phyloP scores from a whole-genome alignment of 768 basidiomycete species.

The Boletus reticuloceps region DNA sequence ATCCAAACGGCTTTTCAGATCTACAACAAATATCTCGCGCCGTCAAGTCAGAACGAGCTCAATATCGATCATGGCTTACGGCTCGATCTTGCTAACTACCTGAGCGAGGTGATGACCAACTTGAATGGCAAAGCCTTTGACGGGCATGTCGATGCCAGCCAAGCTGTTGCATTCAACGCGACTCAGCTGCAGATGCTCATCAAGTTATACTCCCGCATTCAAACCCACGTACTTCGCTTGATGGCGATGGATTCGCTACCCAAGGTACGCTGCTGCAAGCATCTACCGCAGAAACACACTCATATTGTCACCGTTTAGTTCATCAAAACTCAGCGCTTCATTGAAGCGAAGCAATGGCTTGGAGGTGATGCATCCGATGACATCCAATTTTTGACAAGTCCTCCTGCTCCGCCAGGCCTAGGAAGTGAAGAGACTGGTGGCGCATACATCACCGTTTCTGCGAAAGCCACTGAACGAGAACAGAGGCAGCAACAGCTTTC shows the following conservation, averaged over 20 bases:
- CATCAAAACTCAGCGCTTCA: conserved; percentile 82
- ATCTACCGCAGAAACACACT: conserved; percentile 6
- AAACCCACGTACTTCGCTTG: conserved; percentile 92
- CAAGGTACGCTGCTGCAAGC: conserved; percentile 52
- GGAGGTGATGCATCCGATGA: conserved; percentile 73
- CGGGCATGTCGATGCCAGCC: conserved; percentile 78
- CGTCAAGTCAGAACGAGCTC: conserved; percentile 91
- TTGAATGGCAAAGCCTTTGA: conserved; percentile 75
- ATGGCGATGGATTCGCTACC: conserved; percentile 99
- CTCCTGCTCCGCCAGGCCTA: conserved; percentile 70
- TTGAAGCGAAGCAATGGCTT: conserved; percentile 74
- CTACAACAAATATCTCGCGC: conserved; percentile 93
- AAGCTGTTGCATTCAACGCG: conserved; percentile 84
- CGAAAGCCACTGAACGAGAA: conserved; percentile 71
- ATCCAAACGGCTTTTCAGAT: conserved; percentile 94
- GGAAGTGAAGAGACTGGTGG: conserved; percentile 71
- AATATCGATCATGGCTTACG: conserved; percentile 98
- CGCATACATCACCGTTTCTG: conserved; percentile 84
- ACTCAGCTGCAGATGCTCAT: conserved; percentile 95
- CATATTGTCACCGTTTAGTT: conserved; percentile 47
- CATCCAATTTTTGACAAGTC: conserved; percentile 53
- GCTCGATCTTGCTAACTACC: conserved; percentile 90
- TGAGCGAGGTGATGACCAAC: conserved; percentile 83
- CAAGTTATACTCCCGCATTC: conserved; percentile 91
- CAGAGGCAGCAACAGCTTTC: conserved; percentile 26